Evolutionary conservation across 2,329 filamentous ascomycete species (phyloP).

Genomic region (Ceratocystis huliohia): DNA sequence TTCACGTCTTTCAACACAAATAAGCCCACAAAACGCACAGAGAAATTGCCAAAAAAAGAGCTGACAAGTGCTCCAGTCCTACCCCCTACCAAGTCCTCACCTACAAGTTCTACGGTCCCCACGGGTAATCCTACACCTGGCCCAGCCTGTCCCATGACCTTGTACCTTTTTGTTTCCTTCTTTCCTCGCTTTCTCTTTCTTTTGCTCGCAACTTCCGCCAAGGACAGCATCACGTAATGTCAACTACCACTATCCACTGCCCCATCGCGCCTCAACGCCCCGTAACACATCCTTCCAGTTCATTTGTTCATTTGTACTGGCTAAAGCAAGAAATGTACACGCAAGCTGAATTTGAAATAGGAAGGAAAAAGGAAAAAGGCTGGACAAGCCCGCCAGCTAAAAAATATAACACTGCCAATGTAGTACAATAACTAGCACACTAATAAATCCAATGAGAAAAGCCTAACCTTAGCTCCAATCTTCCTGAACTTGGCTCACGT

Average conservation of each 20-base stretch:
- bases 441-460: neutral
- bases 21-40: constrained; percentile 5
- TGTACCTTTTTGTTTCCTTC: no score
- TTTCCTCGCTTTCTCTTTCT: neutral
- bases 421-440: neutral
- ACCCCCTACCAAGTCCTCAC: no score
- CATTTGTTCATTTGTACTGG: neutral
- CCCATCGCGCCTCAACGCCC: neutral
- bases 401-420: neutral
- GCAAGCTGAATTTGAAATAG: neutral
- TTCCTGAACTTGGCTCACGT: neutral
- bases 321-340: neutral
- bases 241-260: neutral
- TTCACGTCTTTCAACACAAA: neutral
- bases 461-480: neutral
- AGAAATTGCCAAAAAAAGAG: constrained; percentile 10
- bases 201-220: neutral
- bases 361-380: neutral
- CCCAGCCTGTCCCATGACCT: neutral
- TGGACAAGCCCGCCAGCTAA: neutral
- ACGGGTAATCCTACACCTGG: neutral
- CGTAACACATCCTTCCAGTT: neutral
- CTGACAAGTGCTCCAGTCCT: neutral
- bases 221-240: neutral
- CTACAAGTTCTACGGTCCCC: neutral